Evolutionary conservation across 1,284 basidiomycete species (phyloP).

Genomic region (Apiotrichum veenhuisii): DNA sequence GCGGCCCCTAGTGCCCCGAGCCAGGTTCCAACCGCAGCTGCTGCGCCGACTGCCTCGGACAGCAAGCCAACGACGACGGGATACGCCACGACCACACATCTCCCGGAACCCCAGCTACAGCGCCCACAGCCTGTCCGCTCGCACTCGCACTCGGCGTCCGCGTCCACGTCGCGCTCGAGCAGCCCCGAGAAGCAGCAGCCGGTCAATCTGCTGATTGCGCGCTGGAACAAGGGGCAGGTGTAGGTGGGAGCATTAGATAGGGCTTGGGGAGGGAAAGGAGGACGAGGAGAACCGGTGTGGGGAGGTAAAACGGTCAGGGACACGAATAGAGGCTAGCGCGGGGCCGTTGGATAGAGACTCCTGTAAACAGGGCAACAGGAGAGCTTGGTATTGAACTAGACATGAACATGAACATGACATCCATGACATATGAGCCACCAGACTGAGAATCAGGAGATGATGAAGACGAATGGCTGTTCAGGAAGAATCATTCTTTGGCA

Average conservation of each 20-base stretch:
- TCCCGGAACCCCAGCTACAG: conserved; percentile 4
- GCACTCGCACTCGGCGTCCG: conserved; percentile 29
- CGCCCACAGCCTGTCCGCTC: conserved; percentile 16
- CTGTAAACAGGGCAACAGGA: too few relatives aligned
- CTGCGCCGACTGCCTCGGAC: background rate
- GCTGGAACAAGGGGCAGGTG: conserved; percentile 36
- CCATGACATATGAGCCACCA: too few relatives aligned
- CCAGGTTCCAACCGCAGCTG: background rate
- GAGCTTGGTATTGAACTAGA: too few relatives aligned
- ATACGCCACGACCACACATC: too few relatives aligned
- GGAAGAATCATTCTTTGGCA: too few relatives aligned
- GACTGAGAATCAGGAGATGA: too few relatives aligned
- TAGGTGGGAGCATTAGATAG: background rate
- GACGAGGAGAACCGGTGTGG: background rate
- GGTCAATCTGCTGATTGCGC: conserved; percentile 39
- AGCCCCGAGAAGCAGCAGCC: conserved; percentile 45
- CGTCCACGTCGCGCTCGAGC: conserved; percentile 30
- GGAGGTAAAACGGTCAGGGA: background rate
- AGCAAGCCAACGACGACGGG: too few relatives aligned
- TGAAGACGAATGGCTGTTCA: too few relatives aligned
- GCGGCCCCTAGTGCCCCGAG: background rate
- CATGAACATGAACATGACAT: too few relatives aligned
- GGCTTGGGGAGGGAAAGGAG: background rate
- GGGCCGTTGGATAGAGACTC: too few relatives aligned
- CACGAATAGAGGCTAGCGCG: too few relatives aligned